Base-by-base conservation (phyloP, 805 yeast genomes). In the Schwanniomyces sp. region DNA sequence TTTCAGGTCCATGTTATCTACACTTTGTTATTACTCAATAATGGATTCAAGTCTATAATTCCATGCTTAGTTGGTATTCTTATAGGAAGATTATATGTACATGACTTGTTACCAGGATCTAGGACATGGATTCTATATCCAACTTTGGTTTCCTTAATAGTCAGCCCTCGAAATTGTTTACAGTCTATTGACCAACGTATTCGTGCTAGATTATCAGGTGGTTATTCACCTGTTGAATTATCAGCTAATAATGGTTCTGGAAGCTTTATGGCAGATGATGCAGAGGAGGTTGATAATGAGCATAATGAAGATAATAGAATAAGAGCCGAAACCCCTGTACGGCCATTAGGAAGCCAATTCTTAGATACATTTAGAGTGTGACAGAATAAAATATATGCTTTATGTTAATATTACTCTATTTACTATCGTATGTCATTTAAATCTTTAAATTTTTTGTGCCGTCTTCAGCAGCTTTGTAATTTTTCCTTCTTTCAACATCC, bases 401-500 rank as follows among this genome's bases (percentile, higher is more conserved):
- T 32, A 32, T 21, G 24, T 7, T 34, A 34, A 6, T 37, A 37
- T 18, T 37, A 24, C 3, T 37, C 21, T 21, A 37, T 21, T 18
- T 18, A 37, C n/a, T n/a, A 39, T 39, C 25, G 26, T 29, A 29
- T 24, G 17, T 21, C 9, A 17, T 21, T 32, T 21, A 53, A 41
- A 61, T 56, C 29, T 55, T 59, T 43, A 57, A 56, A 45, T 62
- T 56, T 49, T 57, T 59, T 21, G 74, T 56, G 39, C 64, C 69
- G 55, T 69, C 70, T 25, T 74, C 69, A 9, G 70, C 69, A 43
- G 67, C 68, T 52, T 45, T 76, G 74, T 43, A 69, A 60, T 56
- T 70, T 66, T 72, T 85, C 65, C 91, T 80, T 67, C 88, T 78
- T 60, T 85, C 88, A 8, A 88, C 92, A 62, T 87, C 95, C 91